These are phyloP conservation scores for Sclerotinia subarctica DNA, from an alignment of 2,329 filamentous ascomycete genomes.

Conservation along the genomic window DNA sequence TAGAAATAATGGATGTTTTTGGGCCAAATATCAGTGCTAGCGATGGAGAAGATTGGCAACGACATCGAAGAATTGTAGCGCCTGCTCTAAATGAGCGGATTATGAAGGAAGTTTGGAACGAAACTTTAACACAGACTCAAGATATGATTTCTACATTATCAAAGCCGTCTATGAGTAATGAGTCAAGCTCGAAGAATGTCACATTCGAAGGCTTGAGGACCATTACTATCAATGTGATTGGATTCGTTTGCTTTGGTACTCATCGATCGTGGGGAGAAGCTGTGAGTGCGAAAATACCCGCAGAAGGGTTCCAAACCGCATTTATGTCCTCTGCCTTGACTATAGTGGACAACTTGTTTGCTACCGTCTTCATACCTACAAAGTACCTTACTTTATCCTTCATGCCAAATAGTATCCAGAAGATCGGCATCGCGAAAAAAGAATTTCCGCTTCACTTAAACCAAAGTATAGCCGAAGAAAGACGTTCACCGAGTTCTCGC, in stretches of 20 bases:
- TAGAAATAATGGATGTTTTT: slow-evolving; percentile 5
- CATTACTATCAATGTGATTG: slow-evolving; percentile 50
- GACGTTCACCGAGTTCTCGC: slow-evolving; percentile 20
- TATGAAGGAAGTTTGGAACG: slow-evolving; percentile 41
- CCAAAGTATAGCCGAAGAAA: slow-evolving; percentile 13
- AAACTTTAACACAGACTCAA: slow-evolving; percentile 37
- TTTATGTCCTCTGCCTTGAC: slow-evolving; percentile 15
- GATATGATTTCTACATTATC: slow-evolving; percentile 34
- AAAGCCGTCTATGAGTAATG: slow-evolving; percentile 31
- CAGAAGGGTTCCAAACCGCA: slow-evolving; percentile 25
- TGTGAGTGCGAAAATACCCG: slow-evolving; percentile 26
- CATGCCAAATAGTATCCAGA: neutral
- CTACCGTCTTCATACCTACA: slow-evolving; percentile 8
- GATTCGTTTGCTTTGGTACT: slow-evolving; percentile 47
- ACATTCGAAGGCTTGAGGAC: slow-evolving; percentile 39
- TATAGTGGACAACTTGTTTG: neutral
- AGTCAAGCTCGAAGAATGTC: slow-evolving; percentile 38
- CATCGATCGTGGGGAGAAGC: slow-evolving; percentile 22
- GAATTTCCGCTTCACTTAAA: slow-evolving; percentile 8
- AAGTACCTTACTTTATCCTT: neutral
- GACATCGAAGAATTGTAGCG: slow-evolving; percentile 43
- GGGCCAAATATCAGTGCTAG: slow-evolving; percentile 23
- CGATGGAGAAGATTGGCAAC: slow-evolving; percentile 41
- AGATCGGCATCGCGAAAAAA: neutral
- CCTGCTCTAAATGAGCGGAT: slow-evolving; percentile 44